Percentiles rank a stretch among this genome's conserved stretches.
Conservation (phyloP, 1,139 yeast genomes). For the Candida tetrigidarum region DNA sequence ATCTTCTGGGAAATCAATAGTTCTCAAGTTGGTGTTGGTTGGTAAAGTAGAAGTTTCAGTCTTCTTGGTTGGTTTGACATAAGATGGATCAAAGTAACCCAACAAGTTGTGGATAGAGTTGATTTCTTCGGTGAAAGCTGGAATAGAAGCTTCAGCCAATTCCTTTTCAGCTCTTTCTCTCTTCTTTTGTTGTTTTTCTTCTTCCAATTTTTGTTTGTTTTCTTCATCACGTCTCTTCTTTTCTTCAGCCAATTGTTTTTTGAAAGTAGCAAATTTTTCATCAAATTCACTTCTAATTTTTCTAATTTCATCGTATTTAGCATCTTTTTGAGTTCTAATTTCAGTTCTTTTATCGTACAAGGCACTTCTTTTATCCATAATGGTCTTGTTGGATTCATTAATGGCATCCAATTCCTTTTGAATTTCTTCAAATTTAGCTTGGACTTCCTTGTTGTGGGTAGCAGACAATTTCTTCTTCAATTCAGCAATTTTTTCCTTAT, state of each 20-base stretch:
- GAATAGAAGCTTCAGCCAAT: constrained; percentile 71
- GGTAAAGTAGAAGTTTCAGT: constrained; percentile 28
- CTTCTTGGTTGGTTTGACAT: constrained; percentile 58
- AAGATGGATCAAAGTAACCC: constrained; percentile 76
- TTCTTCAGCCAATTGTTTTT: constrained; percentile 69
- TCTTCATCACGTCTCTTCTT: constrained; percentile 74
- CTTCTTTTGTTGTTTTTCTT: constrained; percentile 64
- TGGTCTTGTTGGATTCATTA: constrained; percentile 61
- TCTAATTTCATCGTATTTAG: constrained; percentile 64
- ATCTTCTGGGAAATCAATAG: constrained; percentile 64
- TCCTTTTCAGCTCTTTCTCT: constrained; percentile 69
- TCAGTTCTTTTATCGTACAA: constrained; percentile 70
- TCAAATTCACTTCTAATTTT: constrained; percentile 70
- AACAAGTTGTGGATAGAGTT: constrained; percentile 73
- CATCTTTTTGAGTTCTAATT: constrained; percentile 72
- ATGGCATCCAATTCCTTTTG: constrained; percentile 66
- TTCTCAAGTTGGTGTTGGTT: constrained; percentile 39
- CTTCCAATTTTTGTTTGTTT: constrained; percentile 54
- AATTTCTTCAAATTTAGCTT: constrained; percentile 61
- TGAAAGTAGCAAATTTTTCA: constrained; percentile 72
- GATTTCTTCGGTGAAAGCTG: constrained; percentile 84
- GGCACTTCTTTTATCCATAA: constrained; percentile 67
- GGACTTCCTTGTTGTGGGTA: constrained; percentile 66
- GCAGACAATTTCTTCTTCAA: constrained; percentile 71
- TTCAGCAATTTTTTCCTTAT: constrained; percentile 74